These are phyloP conservation scores for Sideroxylon spinosum DNA, from an alignment of 179 eudicot genomes.

Conservation along the genomic window DNA sequence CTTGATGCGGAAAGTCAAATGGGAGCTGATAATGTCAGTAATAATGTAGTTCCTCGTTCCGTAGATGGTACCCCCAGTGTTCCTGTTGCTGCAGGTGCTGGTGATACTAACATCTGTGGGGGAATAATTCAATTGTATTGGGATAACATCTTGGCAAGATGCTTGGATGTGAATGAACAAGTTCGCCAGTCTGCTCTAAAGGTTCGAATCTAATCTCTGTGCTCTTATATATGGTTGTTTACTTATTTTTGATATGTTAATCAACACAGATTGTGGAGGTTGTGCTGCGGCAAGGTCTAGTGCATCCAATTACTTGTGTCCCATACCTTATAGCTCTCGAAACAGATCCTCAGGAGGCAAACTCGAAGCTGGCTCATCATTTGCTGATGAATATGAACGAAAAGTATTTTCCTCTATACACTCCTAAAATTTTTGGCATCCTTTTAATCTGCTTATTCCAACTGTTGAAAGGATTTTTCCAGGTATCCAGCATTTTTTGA, in stretches of 20 bases:
- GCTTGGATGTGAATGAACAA: constrained; percentile 77
- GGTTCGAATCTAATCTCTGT: constrained; percentile 32
- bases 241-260: constrained; percentile 9
- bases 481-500: constrained; percentile 94
- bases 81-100: constrained; percentile 99
- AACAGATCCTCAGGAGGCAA: constrained; percentile 84
- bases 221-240: background rate
- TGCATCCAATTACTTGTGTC: constrained; percentile 96
- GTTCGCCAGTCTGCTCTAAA: constrained; percentile 82
- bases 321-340: constrained; percentile 93
- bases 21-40: constrained; percentile 50
- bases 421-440: background rate
- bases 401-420: constrained; percentile 48
- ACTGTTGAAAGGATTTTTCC: constrained; percentile 33
- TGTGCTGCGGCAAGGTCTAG: constrained; percentile 96
- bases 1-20: constrained; percentile 86
- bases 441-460: constrained; percentile 23
- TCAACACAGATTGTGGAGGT: constrained; percentile 82
- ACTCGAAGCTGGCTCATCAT: constrained; percentile 93
- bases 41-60: constrained; percentile 35
- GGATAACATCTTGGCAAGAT: constrained; percentile 73
- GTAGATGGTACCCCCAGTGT: constrained; percentile 54
- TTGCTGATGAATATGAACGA: constrained; percentile 94
- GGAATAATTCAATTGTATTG: constrained; percentile 91
- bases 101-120: constrained; percentile 95